Evolutionary conservation across 2,329 filamentous ascomycete species (phyloP).

Genomic region (Ascomycota sp.): DNA sequence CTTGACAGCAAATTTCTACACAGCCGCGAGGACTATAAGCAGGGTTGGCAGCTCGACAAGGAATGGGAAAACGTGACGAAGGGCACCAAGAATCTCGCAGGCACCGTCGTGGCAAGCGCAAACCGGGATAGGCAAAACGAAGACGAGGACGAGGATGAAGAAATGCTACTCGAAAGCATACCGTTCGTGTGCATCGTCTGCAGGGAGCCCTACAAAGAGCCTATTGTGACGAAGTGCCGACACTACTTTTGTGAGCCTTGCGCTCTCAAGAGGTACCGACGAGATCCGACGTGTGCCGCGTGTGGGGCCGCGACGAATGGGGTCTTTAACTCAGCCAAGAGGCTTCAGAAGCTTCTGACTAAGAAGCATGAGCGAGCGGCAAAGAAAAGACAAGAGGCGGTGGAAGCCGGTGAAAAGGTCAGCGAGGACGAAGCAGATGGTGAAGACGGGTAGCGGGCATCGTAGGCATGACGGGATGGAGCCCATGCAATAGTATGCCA

Average conservation of each 20-base stretch:
- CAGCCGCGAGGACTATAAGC: constrained; percentile 56
- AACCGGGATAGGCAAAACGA: constrained; percentile 19
- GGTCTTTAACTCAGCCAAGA: constrained; percentile 74
- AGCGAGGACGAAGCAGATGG: constrained; percentile 18
- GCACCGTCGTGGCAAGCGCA: constrained; percentile 38
- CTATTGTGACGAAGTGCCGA: constrained; percentile 71
- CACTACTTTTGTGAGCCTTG: constrained; percentile 93
- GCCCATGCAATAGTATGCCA: neutral
- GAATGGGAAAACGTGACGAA: constrained; percentile 81
- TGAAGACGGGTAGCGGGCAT: neutral
- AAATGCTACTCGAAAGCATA: constrained; percentile 56
- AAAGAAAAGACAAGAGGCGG: constrained; percentile 30
- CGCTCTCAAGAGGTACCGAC: constrained; percentile 66
- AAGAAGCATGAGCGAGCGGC: constrained; percentile 42
- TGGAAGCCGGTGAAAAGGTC: constrained; percentile 27
- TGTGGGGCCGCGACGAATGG: constrained; percentile 72
- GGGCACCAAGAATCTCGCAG: constrained; percentile 37
- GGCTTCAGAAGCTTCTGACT: constrained; percentile 57
- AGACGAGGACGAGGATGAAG: constrained; percentile 31
- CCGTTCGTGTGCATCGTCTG: constrained; percentile 83
- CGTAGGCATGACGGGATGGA: neutral
- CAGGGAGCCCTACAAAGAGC: constrained; percentile 51
- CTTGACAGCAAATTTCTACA: constrained; percentile 43
- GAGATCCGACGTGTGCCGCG: constrained; percentile 65
- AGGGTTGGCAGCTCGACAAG: constrained; percentile 83